phyloP scores from a whole-genome alignment of 2,329 filamentous ascomycete species.

The Cryphonectria japonica region DNA sequence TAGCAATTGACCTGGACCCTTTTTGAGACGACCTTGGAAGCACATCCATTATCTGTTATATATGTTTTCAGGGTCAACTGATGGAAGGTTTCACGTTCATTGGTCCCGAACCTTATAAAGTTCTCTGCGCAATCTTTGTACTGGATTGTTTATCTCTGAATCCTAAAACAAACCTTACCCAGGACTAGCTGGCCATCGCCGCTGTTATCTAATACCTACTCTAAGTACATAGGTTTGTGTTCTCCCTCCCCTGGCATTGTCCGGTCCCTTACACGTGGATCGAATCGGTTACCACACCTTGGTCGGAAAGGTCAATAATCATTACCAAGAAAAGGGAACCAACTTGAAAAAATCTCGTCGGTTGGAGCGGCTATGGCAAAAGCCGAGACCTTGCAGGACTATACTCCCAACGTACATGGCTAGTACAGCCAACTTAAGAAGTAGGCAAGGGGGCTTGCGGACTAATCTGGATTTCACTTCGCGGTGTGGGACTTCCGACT shows the following conservation, averaged over 20 bases:
- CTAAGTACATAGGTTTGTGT: too few relatives aligned
- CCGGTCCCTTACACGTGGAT: not conserved
- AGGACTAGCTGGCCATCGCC: not conserved
- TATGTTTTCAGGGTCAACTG: not conserved
- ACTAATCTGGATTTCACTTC: not conserved
- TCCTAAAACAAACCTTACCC: not conserved
- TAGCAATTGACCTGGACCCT: not conserved
- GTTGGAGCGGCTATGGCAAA: not conserved
- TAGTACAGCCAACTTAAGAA: not conserved
- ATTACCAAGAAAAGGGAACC: not conserved
- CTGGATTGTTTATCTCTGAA: not conserved
- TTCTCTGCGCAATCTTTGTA: not conserved
- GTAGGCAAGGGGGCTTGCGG: not conserved
- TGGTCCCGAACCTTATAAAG: not conserved
- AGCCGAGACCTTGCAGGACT: not conserved
- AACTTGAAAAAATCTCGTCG: not conserved
- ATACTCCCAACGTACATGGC: not conserved
- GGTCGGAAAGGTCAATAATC: not conserved
- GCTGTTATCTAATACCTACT: not conserved
- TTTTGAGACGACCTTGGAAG: not conserved
- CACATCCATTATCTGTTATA: not conserved
- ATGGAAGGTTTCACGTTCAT: not conserved
- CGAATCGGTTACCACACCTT: too few relatives aligned
- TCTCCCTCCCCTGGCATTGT: too few relatives aligned
- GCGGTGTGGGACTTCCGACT: not conserved